phyloP scores from a whole-genome alignment of 768 basidiomycete genomes.

The Asterophora parasitica region DNA sequence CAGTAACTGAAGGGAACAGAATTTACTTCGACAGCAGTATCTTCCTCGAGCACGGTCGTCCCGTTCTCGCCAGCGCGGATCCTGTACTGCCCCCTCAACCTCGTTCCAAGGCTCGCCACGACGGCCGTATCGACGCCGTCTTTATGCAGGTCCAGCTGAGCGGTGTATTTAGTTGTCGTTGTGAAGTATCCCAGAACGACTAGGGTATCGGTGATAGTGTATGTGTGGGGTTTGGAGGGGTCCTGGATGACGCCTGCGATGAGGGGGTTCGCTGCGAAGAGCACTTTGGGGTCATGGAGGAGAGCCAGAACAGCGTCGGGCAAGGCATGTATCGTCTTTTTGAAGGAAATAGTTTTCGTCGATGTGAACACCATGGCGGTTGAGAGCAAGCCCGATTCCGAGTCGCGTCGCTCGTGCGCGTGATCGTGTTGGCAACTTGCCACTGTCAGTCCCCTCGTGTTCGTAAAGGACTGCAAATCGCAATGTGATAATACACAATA shows the following conservation, averaged over 20 bases:
- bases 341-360: constrained; percentile 20
- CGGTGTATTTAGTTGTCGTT: constrained; percentile 24
- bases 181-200: constrained; percentile 21
- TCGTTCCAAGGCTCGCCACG: constrained; percentile 24
- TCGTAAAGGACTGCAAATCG: too few relatives aligned
- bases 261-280: constrained; percentile 28
- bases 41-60: constrained; percentile 22
- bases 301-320: constrained; percentile 20
- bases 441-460: too few relatives aligned
- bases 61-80: constrained; percentile 12
- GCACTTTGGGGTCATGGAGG: constrained; percentile 28
- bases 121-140: constrained; percentile 24
- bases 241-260: constrained; percentile 22
- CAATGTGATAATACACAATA: constrained; percentile 6
- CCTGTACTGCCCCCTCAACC: constrained; percentile 15
- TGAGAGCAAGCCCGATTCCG: too few relatives aligned
- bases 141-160: constrained; percentile 15
- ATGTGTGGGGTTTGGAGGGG: constrained; percentile 21
- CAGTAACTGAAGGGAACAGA: background rate
- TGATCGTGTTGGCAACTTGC: too few relatives aligned
- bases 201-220: constrained; percentile 27
- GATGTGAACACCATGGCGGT: constrained; percentile 26
- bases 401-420: too few relatives aligned
- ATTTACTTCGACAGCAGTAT: constrained; percentile 25
- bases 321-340: constrained; percentile 21